phyloP scores from a whole-genome alignment of 2,329 filamentous ascomycete species.

The Huntiella bhutanensis region DNA sequence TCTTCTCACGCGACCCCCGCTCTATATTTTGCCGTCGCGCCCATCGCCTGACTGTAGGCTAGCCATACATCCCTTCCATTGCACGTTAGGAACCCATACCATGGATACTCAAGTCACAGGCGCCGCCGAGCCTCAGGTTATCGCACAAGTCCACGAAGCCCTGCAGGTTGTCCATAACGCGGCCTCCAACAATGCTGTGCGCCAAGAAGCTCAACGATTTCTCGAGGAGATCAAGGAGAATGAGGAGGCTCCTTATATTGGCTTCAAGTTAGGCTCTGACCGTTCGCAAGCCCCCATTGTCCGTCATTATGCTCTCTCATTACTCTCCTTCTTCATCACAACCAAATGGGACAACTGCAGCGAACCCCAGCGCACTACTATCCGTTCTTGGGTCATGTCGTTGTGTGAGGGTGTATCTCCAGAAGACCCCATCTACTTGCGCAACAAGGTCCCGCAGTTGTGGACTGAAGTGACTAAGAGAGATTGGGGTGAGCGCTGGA shows the following conservation, averaged over 20 bases:
- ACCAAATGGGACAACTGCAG: conserved; percentile 66
- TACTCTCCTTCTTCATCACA: conserved; percentile 76
- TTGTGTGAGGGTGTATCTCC: conserved; percentile 53
- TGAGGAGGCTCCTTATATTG: conserved; percentile 63
- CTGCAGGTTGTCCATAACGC: conserved; percentile 76
- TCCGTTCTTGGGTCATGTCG: conserved; percentile 61
- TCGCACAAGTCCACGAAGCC: conserved; percentile 60
- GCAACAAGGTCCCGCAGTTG: conserved; percentile 84
- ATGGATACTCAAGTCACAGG: conserved; percentile 16
- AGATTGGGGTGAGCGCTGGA: conserved; percentile 83
- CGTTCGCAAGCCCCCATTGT: conserved; percentile 59
- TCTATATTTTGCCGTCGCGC: conserved; percentile 5
- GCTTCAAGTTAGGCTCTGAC: conserved; percentile 65
- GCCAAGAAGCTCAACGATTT: conserved; percentile 65
- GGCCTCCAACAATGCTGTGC: conserved; percentile 59
- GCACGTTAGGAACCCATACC: neutral
- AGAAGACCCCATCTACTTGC: conserved; percentile 61
- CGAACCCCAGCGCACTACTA: conserved; percentile 42
- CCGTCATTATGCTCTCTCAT: conserved; percentile 80
- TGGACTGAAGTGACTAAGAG: conserved; percentile 93
- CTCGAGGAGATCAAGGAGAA: conserved; percentile 72
- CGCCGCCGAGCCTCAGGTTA: conserved; percentile 22
- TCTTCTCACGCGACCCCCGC: neutral
- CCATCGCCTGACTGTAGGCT: conserved; percentile 6
- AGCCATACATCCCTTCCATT: neutral